Evolutionary conservation across 345 rosid genomes (phyloP).

Genomic region (Citrus reticulata): DNA sequence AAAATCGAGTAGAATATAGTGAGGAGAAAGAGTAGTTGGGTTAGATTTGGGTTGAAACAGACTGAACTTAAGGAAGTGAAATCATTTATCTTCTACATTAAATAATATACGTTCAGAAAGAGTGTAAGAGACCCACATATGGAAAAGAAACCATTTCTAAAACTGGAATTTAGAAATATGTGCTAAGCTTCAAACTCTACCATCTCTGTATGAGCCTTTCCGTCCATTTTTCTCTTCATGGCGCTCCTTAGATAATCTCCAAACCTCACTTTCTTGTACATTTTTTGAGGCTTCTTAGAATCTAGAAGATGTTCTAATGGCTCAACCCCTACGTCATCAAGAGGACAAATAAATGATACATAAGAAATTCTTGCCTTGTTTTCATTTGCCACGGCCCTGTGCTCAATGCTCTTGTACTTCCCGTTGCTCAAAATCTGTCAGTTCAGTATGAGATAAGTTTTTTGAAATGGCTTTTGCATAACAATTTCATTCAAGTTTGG

Average conservation of each 20-base stretch:
- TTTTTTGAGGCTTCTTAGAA: background rate
- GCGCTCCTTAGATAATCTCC: slow-evolving; percentile 23
- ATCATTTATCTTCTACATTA: no score
- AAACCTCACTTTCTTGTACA: slow-evolving; percentile 18
- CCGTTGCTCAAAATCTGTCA: slow-evolving; percentile 30
- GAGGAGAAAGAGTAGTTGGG: no score
- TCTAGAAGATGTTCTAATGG: slow-evolving; percentile 22
- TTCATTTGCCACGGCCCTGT: slow-evolving; percentile 23
- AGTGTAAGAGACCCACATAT: no score
- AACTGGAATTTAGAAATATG: background rate
- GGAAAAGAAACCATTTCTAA: background rate
- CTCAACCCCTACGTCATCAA: slow-evolving; percentile 18
- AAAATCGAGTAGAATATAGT: no score
- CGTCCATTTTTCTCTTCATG: slow-evolving; percentile 23
- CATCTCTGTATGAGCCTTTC: slow-evolving; percentile 16
- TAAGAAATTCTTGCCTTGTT: slow-evolving; percentile 19
- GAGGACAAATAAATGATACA: slow-evolving; percentile 21
- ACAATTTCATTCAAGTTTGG: background rate
- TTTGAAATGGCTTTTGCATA: background rate
- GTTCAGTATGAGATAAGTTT: background rate
- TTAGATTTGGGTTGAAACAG: no score
- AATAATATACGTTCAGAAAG: no score
- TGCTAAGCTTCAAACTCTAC: slow-evolving; percentile 6
- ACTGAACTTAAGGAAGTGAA: no score
- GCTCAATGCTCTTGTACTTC: slow-evolving; percentile 27